These are phyloP conservation scores for Neonothopanus nambi DNA, from an alignment of 1,284 basidiomycete genomes.

Conservation along the genomic window DNA sequence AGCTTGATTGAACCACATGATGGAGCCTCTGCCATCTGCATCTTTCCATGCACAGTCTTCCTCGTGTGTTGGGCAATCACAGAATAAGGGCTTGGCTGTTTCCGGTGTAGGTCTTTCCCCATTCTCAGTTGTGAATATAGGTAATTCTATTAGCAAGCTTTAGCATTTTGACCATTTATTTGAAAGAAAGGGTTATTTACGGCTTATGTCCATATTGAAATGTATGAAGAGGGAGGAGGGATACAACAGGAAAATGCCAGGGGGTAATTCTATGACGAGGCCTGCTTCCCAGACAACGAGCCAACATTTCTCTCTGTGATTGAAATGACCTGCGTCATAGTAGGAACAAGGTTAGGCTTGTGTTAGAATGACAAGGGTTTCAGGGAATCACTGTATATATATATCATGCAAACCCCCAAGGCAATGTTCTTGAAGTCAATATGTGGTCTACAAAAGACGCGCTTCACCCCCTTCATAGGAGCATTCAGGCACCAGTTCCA, in stretches of 20 bases:
- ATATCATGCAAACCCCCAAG: constrained; percentile 30
- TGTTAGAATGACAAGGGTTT: no score
- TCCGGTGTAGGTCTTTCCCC: neutral
- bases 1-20: constrained; percentile 19
- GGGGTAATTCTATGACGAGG: constrained; percentile 20
- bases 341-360: neutral
- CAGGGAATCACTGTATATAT: constrained; percentile 15
- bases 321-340: constrained; percentile 14
- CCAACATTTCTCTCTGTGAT: constrained; percentile 20
- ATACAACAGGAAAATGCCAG: constrained; percentile 20
- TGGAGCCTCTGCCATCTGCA: constrained; percentile 12
- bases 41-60: constrained; percentile 3
- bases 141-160: neutral
- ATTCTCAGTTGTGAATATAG: neutral
- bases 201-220: constrained; percentile 22
- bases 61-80: neutral
- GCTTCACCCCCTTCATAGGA: no score
- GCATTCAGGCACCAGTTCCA: no score
- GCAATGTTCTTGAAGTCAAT: constrained; percentile 28
- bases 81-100: neutral
- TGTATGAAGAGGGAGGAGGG: constrained; percentile 24
- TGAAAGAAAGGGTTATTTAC: constrained; percentile 10
- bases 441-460: no score
- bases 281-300: constrained; percentile 25
- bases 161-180: no score